Base-by-base conservation (phyloP, 768 basidiomycete genomes). In the Leccinum boreale region DNA sequence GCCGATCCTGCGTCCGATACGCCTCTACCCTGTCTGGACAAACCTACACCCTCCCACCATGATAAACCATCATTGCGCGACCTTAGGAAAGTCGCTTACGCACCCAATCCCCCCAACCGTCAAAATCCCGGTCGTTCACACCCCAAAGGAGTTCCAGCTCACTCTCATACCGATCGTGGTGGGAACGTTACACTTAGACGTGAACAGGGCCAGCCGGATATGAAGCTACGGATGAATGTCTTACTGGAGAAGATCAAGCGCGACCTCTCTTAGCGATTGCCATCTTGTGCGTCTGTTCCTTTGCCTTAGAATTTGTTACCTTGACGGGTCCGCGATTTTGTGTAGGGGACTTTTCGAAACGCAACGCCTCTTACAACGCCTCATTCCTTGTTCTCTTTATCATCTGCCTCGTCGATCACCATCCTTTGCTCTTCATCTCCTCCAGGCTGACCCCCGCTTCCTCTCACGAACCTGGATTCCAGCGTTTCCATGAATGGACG, bases 181-280 rank as follows among this genome's bases (percentile, higher is more conserved):
- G 69, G 62, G 75, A 78, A 44, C 64, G 67, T 58, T 62, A 71
- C 58, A 23, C 33, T 17, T 21, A 60, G 65, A n/a, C 62, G 61
- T 12, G 70, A 68, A 12, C 63, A 71, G 28, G 75, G 82, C 4
- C 84, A 85, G 64, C 85, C 85, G n/a, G 78, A 83, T 67, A 94
- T 96, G 93, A 89, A 87, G 66, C 73, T 89, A 50, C 85, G 92
- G 51, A 95, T 96, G 92, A 84, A 85, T 60, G 86, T 83, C 28
- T 79, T 96, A 79, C 80, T 96, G 57, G 90, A 92, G 70, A 87
- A 88, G 73, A 94, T 96, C 62, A 89, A 90, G 70, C 81, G 80
- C 50, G 81, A 86, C 65, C 69, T 74, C 39, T 67, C 74, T 54
- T 84, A 69, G 70, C 48, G 33, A 57, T 55, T 11, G 12, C 29